Percentiles rank a stretch among this genome's conserved stretches.
Evolutionary conservation across 2,329 filamentous ascomycete genomes (phyloP).

Genomic region (Fusarium buharicum): DNA sequence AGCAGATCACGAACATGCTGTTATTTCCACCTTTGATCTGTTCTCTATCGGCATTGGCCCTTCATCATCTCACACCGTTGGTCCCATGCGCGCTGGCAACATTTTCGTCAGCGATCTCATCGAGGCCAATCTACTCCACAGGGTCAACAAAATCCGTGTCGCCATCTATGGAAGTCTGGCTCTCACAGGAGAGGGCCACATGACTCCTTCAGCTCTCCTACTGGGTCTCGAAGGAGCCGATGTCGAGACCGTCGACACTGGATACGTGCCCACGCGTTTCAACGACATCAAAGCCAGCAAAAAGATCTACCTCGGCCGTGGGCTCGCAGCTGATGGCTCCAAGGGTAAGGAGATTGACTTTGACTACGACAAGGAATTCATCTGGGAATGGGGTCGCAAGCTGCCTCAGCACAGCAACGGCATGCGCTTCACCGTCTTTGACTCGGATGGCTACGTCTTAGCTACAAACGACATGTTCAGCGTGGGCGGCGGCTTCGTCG

Average conservation of each 20-base stretch:
- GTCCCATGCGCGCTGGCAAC: constrained; percentile 63
- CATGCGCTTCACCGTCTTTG: constrained; percentile 63
- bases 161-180: constrained; percentile 62
- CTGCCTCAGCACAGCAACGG: constrained; percentile 63
- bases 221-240: constrained; percentile 61
- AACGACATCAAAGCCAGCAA: constrained; percentile 58
- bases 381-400: constrained; percentile 63
- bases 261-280: constrained; percentile 59
- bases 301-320: constrained; percentile 57
- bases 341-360: constrained; percentile 59
- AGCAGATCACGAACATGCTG: constrained; percentile 61
- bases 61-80: constrained; percentile 63
- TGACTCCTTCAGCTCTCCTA: constrained; percentile 62
- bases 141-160: constrained; percentile 59
- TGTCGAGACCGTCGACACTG: constrained; percentile 61
- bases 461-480: constrained; percentile 63
- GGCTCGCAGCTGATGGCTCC: constrained; percentile 50
- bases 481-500: constrained; percentile 63
- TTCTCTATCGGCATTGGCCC: constrained; percentile 64
- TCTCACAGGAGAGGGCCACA: constrained; percentile 62
- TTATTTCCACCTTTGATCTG: constrained; percentile 63
- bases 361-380: constrained; percentile 60
- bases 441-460: constrained; percentile 57
- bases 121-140: constrained; percentile 57
- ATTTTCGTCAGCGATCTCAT: constrained; percentile 61